Conservation (phyloP, 306 rosid species). For the Rubus parviflorus region DNA sequence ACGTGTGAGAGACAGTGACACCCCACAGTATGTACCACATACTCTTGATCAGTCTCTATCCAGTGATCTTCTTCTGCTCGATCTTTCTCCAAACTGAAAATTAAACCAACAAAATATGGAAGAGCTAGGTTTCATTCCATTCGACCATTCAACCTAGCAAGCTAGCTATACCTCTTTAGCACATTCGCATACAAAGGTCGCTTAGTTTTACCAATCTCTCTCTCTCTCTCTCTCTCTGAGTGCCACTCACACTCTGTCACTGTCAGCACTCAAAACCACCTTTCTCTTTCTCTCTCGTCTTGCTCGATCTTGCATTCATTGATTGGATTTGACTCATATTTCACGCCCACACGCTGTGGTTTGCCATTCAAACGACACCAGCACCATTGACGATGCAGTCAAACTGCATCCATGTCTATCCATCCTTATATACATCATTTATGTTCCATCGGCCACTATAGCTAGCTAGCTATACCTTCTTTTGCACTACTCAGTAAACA, state of each 20-base stretch:
- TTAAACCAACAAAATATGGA: background rate
- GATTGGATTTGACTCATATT: constrained; percentile 23
- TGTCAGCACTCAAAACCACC: constrained; percentile 19
- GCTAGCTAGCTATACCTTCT: background rate
- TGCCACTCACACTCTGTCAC: constrained; percentile 12
- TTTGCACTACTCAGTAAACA: background rate
- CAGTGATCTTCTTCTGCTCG: constrained; percentile 15
- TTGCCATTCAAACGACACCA: constrained; percentile 83
- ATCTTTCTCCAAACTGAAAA: background rate
- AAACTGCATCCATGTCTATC: constrained; percentile 20
- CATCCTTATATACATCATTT: background rate
- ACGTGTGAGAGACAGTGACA: constrained; percentile 8
- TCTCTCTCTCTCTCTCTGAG: background rate
- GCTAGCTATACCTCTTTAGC: background rate
- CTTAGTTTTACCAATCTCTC: background rate
- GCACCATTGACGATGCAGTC: constrained; percentile 55
- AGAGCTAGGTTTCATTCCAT: background rate
- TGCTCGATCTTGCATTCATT: constrained; percentile 21
- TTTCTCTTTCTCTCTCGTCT: constrained; percentile 4
- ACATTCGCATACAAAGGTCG: constrained; percentile 31
- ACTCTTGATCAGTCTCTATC: background rate
- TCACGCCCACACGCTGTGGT: constrained; percentile 76
- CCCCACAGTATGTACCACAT: background rate
- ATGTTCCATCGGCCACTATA: background rate
- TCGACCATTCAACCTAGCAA: background rate